Base-by-base conservation (phyloP, 108 stramenopile genomes). In the Tribonema minus region DNA sequence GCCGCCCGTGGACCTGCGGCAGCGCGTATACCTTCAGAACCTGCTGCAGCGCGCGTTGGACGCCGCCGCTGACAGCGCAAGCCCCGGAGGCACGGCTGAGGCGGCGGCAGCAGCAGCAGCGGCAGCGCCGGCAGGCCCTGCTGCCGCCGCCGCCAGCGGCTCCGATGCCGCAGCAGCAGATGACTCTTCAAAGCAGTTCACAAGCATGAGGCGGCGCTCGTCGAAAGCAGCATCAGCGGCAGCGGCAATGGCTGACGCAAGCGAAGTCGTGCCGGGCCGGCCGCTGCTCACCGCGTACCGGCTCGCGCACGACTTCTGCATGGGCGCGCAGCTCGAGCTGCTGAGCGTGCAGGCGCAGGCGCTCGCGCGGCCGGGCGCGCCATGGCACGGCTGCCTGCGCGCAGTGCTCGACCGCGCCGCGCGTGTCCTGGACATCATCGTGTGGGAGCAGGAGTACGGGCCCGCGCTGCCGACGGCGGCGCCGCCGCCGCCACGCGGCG, bases 231-330 rank as follows among this genome's bases (percentile, higher is more conserved):
- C 62, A 63, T 31, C 27, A 7, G 6, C 31, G 4, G 20, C 67
- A 41, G n/a, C 12, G 3, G 1, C 28, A 28, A 23, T 30, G 7
- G 25, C 37, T 0, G 26, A 28, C 28, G 20, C 39, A 26, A 67
- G 6, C 31, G 61, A 20, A 23, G 27, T 33, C 29, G 26, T 61
- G 1, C 30, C 28, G 1, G 7, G 33, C 3, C 54, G 58, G 25
- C 59, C 77, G 30, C 60, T 79, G 32, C 68, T 79, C 15, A 68
- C 77, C 20, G 77, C 77, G 26, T 79, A 79, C 29, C 38, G 60
- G 38, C 65, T 79, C 28, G 68, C 61, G 3, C 77, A 79, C 61
- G 77, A 79, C 37, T 29, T 79, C 20, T 79, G 77, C 28, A 37
- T 35, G 36, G 58, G 77, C 37, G 62, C 66, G 59, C 67, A 68